A percentile compares a stretch with the other conserved stretches of the same genome.
These are phyloP conservation scores for Dalechampia spathulata DNA, from an alignment of 441 rosid species.

Conservation along the genomic window DNA sequence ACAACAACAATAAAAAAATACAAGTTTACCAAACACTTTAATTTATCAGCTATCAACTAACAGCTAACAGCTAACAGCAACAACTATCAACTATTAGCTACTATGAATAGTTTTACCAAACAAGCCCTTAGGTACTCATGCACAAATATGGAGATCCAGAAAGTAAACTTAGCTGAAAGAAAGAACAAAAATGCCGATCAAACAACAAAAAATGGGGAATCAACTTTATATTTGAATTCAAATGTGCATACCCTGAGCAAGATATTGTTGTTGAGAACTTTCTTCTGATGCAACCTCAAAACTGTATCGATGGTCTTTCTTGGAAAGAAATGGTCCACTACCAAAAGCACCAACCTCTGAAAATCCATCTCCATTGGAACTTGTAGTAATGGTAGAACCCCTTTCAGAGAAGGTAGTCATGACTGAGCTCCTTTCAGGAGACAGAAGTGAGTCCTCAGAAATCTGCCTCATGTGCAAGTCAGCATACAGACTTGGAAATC, in stretches of 20 bases:
- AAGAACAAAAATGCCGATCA: not conserved
- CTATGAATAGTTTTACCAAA: too few species aligned
- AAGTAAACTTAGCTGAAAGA: not conserved
- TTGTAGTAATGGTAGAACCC: conserved; percentile 20
- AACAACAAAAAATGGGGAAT: not conserved
- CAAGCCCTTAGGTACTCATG: too few species aligned
- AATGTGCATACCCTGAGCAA: conserved; percentile 14
- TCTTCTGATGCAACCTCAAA: conserved; percentile 13
- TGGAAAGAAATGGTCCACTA: conserved; percentile 13
- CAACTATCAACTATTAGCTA: too few species aligned
- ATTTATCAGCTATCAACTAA: too few species aligned
- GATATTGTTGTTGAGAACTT: conserved; percentile 12
- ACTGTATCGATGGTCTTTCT: conserved; percentile 6
- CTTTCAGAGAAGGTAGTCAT: conserved; percentile 16
- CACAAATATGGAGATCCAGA: not conserved
- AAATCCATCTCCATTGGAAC: conserved; percentile 18
- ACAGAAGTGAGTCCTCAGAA: conserved; percentile 13
- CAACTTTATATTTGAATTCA: conserved; percentile 1
- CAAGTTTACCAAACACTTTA: too few species aligned
- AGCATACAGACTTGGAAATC: conserved; percentile 10
- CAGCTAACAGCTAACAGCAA: too few species aligned
- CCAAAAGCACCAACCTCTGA: conserved; percentile 20
- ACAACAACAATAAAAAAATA: too few species aligned
- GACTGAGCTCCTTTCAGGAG: conserved; percentile 20
- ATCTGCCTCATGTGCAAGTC: conserved; percentile 6